A percentile compares a stretch with the other conserved stretches of the same genome.
These are phyloP conservation scores for Haplographium delicatum DNA, from an alignment of 495 filamentous ascomycete species.

Conservation along the genomic window DNA sequence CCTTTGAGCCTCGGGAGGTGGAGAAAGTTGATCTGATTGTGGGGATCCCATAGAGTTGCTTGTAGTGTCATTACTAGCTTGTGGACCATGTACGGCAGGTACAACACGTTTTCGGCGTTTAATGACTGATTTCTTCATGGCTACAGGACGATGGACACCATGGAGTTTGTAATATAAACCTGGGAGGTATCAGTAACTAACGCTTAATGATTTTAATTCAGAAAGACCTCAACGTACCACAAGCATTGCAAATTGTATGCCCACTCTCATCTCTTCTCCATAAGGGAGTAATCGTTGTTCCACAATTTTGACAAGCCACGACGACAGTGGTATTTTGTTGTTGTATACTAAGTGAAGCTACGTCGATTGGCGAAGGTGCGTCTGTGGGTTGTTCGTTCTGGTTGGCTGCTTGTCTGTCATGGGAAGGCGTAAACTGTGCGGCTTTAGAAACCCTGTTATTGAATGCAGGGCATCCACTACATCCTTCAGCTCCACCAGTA, in stretches of 20 bases:
- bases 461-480: constrained; percentile 92
- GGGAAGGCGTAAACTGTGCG: constrained; percentile 53
- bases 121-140: constrained; percentile 97
- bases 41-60: constrained; percentile 28
- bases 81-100: constrained; percentile 59
- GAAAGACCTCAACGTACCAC: constrained; percentile 57
- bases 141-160: constrained; percentile 82
- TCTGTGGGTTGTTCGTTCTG: constrained; percentile 23
- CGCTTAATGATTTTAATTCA: neutral
- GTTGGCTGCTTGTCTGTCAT: constrained; percentile 7
- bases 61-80: constrained; percentile 32
- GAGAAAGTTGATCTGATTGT: constrained; percentile 37
- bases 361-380: constrained; percentile 34
- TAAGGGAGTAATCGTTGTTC: constrained; percentile 91
- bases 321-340: constrained; percentile 61
- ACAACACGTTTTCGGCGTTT: constrained; percentile 95
- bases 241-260: constrained; percentile 98
- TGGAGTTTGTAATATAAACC: constrained; percentile 97
- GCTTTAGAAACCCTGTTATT: constrained; percentile 95
- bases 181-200: constrained; percentile 29
- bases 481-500: constrained; percentile 92
- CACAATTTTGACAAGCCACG: constrained; percentile 95
- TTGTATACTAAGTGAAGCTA: constrained; percentile 27
- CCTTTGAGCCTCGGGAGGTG: constrained; percentile 33
- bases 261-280: constrained; percentile 94